Evolutionary conservation across 257 asterid species (phyloP).

Genomic region (Solanum piurae): DNA sequence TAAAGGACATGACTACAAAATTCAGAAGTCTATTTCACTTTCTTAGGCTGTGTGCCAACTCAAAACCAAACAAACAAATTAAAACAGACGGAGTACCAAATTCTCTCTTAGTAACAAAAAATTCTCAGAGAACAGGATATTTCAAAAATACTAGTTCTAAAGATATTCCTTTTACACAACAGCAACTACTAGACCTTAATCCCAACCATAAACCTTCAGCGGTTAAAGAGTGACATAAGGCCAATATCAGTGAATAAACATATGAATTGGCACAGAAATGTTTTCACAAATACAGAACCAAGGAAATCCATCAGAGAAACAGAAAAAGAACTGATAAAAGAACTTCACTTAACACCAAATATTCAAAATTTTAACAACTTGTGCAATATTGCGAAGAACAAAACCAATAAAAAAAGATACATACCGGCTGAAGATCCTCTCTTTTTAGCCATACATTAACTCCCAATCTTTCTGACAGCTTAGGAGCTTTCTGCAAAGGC

Average conservation of each 20-base stretch:
- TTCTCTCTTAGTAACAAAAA: not conserved
- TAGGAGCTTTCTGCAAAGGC: constrained; percentile 72
- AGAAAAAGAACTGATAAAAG: not conserved
- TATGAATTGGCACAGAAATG: not conserved
- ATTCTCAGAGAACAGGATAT: not conserved
- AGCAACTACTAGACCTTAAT: not conserved
- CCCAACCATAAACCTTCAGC: not conserved
- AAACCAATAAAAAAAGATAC: constrained; percentile 1
- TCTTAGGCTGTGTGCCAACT: not conserved
- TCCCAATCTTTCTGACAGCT: constrained; percentile 61
- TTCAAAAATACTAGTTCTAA: not conserved
- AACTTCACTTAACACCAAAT: not conserved
- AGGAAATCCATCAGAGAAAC: not conserved
- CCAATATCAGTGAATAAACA: not conserved
- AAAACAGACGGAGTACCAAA: not conserved
- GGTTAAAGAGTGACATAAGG: not conserved
- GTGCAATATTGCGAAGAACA: not conserved
- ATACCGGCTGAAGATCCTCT: constrained; percentile 87
- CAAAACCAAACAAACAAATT: not conserved
- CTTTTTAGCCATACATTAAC: constrained; percentile 80
- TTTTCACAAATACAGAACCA: not conserved
- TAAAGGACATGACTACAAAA: not conserved
- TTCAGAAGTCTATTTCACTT: not conserved
- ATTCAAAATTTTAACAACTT: not conserved
- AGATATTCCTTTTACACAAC: not conserved